phyloP scores from a whole-genome alignment of 2,329 filamentous ascomycete genomes.

The Pseudopithomyces maydicus region DNA sequence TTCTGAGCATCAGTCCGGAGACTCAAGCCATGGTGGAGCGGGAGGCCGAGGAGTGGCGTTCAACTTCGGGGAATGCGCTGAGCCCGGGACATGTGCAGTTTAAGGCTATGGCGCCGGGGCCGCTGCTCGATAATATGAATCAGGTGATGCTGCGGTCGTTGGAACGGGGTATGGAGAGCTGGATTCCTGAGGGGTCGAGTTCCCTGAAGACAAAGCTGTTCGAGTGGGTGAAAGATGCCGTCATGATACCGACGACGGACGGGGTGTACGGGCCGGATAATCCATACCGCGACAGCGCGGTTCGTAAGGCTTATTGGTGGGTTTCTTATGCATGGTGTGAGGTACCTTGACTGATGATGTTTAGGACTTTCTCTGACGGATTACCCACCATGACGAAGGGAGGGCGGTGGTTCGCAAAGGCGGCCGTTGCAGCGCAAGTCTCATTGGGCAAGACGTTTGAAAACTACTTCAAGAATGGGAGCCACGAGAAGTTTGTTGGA shows the following conservation, averaged over 20 bases:
- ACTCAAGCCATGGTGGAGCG: slow-evolving; percentile 32
- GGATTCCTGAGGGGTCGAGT: background rate
- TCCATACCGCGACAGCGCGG: slow-evolving; percentile 36
- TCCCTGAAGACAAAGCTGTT: background rate
- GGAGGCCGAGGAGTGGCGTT: slow-evolving; percentile 26
- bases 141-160: slow-evolving; percentile 32
- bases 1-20: slow-evolving; percentile 35
- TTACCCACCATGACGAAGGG: slow-evolving; percentile 7
- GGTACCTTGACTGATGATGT: background rate
- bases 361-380: slow-evolving; percentile 21
- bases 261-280: slow-evolving; percentile 46
- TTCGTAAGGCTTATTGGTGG: slow-evolving; percentile 42
- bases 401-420: slow-evolving; percentile 14
- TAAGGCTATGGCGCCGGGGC: slow-evolving; percentile 34
- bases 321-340: background rate
- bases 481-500: slow-evolving; percentile 37
- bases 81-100: slow-evolving; percentile 40
- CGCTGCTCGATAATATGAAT: slow-evolving; percentile 44
- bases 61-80: slow-evolving; percentile 36
- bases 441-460: slow-evolving; percentile 25
- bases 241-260: slow-evolving; percentile 40
- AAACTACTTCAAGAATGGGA: slow-evolving; percentile 42
- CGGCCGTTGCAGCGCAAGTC: slow-evolving; percentile 23
- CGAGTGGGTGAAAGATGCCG: slow-evolving; percentile 31
- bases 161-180: background rate